Evolutionary conservation across 164 flowering plant genomes (phyloP).

Genomic region (Nymphaea thermarum): DNA sequence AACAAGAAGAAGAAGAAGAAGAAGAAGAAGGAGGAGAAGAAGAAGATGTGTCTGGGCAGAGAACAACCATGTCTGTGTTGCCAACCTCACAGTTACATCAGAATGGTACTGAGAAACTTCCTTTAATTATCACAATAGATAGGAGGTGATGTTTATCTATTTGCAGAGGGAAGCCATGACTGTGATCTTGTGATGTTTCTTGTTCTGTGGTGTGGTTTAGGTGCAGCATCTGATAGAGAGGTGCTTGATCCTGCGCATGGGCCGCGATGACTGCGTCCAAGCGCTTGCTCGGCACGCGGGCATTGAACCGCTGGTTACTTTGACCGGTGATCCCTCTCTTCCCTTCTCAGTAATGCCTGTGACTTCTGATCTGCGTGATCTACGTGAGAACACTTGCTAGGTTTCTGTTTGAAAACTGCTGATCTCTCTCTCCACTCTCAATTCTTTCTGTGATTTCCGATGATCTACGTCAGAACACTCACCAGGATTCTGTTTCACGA

Average conservation of each 20-base stretch:
- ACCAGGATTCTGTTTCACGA: not conserved
- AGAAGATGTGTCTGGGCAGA: no score
- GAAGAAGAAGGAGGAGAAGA: no score
- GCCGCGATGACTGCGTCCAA: constrained; percentile 47
- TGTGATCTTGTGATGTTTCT: not conserved
- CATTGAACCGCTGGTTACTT: constrained; percentile 51
- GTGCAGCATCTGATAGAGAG: constrained; percentile 83
- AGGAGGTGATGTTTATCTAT: no score
- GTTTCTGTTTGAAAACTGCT: not conserved
- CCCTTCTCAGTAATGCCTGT: not conserved
- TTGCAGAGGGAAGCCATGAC: no score
- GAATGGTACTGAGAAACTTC: no score
- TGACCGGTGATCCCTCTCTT: constrained; percentile 38
- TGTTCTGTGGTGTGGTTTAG: constrained; percentile 19
- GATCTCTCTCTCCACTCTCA: not conserved
- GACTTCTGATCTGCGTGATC: not conserved
- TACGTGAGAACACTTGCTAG: not conserved
- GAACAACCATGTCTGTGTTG: no score
- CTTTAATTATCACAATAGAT: no score
- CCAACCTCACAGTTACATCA: no score
- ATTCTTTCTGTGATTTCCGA: not conserved
- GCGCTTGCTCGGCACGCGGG: constrained; percentile 52
- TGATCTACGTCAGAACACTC: not conserved
- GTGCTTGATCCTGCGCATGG: constrained; percentile 70
- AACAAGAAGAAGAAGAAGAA: no score